Evolutionary conservation across 176 grass and related monocot genomes (phyloP).

Genomic region (Juncus effusus): DNA sequence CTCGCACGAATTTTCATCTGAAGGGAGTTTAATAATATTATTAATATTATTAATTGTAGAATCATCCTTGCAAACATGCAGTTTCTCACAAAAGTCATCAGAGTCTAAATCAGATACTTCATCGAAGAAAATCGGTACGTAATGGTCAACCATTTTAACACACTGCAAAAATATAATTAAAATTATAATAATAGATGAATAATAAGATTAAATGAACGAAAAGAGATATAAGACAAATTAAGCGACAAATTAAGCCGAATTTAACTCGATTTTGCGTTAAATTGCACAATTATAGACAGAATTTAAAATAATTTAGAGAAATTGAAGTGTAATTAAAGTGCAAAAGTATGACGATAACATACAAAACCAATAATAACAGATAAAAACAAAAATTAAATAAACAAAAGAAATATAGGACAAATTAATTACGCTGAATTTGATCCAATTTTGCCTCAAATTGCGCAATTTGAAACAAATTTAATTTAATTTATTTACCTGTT

Average conservation of each 20-base stretch:
- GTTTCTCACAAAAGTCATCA: conserved; percentile 49
- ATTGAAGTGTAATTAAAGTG: no score
- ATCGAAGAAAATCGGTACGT: conserved; percentile 49
- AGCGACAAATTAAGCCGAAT: neutral
- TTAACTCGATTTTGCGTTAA: neutral
- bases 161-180: conserved; percentile 36
- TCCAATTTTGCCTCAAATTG: neutral
- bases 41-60: neutral
- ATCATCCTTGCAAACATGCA: conserved; percentile 55
- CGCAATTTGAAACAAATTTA: neutral
- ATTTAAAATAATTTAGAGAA: no score
- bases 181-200: neutral
- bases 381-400: no score
- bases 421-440: neutral
- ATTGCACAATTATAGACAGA: no score
- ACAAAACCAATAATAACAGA: no score
- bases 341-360: no score
- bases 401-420: no score
- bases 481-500: conserved; percentile 41
- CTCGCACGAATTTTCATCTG: conserved; percentile 9
- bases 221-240: neutral
- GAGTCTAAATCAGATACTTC: conserved; percentile 49
- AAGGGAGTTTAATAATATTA: conserved; percentile 2
- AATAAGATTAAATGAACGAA: neutral
- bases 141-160: conserved; percentile 76